phyloP scores from a whole-genome alignment of 1,284 basidiomycete species.

The Ganoderma meredithae region DNA sequence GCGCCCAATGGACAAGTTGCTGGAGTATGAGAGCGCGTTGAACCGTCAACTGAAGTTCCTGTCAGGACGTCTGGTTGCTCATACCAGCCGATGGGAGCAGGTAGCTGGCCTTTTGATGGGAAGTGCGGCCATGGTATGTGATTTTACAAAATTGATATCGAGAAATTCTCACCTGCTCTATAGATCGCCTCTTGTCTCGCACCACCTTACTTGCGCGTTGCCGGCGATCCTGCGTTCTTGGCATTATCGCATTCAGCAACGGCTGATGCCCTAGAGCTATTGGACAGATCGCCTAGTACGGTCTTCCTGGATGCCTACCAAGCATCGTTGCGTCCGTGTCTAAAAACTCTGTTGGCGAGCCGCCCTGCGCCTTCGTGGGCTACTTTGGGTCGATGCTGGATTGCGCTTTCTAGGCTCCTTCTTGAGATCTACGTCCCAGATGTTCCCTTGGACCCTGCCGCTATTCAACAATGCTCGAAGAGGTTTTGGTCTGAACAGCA shows the following conservation, averaged over 20 bases:
- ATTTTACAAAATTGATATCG: background rate
- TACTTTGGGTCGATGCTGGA: conserved; percentile 66
- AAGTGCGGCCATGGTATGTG: conserved; percentile 30
- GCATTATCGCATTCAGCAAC: background rate
- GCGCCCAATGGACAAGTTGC: conserved; percentile 32
- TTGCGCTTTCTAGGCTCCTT: conserved; percentile 67
- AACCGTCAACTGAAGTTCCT: conserved; percentile 30
- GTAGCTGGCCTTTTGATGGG: conserved; percentile 26
- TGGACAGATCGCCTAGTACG: conserved; percentile 22
- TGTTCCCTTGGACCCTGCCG: conserved; percentile 88
- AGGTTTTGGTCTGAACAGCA: conserved; percentile 60
- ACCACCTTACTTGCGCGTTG: conserved; percentile 20
- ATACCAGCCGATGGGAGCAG: conserved; percentile 24
- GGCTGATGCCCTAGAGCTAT: conserved; percentile 10
- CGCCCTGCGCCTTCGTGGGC: conserved; percentile 11
- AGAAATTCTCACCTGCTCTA: background rate
- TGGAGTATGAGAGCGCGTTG: conserved; percentile 33
- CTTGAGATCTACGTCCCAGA: conserved; percentile 86
- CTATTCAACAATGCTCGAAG: conserved; percentile 63
- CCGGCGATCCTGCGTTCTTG: background rate
- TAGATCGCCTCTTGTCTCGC: conserved; percentile 53
- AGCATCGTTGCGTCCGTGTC: conserved; percentile 22
- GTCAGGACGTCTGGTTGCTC: conserved; percentile 15
- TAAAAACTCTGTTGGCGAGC: conserved; percentile 14
- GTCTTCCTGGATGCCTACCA: conserved; percentile 24